phyloP scores from a whole-genome alignment of 352 stramenopile species.

The Hyaloperonospora brassicae region DNA sequence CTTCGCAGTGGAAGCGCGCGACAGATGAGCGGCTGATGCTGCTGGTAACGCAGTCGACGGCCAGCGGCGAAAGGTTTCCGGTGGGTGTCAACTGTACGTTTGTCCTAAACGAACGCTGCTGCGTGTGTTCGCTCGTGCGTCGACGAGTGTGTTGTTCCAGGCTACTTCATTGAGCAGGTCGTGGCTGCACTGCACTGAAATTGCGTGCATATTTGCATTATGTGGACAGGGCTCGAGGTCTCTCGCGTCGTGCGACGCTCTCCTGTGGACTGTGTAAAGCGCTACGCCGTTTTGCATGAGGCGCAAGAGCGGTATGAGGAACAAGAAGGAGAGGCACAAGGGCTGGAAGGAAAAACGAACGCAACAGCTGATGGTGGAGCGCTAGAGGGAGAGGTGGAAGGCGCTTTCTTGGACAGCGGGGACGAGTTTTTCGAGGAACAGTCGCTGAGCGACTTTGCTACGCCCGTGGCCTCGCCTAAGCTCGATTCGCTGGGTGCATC shows the following conservation, averaged over 20 bases:
- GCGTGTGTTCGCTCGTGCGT: too few species aligned
- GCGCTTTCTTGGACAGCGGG: constrained; percentile 21
- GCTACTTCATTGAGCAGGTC: background rate
- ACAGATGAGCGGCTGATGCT: constrained; percentile 56
- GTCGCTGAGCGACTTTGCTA: constrained; percentile 56
- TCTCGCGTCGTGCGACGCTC: constrained; percentile 44
- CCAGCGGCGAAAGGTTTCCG: constrained; percentile 68
- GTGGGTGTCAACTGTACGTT: constrained; percentile 80
- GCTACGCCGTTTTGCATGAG: constrained; percentile 63
- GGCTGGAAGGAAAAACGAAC: constrained; percentile 13
- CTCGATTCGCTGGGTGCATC: constrained; percentile 48
- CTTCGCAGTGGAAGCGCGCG: constrained; percentile 34
- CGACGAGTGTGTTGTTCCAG: too few species aligned
- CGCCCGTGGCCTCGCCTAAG: constrained; percentile 49
- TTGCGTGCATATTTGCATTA: constrained; percentile 6
- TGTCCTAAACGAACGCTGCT: background rate
- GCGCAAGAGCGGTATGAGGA: constrained; percentile 30
- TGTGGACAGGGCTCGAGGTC: constrained; percentile 56
- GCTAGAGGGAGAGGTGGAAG: constrained; percentile 18
- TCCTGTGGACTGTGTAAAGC: constrained; percentile 75
- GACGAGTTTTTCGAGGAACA: constrained; percentile 37
- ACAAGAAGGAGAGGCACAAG: constrained; percentile 10
- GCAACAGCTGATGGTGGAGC: constrained; percentile 5
- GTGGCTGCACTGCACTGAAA: constrained; percentile 8
- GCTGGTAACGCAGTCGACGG: constrained; percentile 58